Conservation (phyloP, 202 grass and related monocot species). For the Cymbopogon flexuosus region DNA sequence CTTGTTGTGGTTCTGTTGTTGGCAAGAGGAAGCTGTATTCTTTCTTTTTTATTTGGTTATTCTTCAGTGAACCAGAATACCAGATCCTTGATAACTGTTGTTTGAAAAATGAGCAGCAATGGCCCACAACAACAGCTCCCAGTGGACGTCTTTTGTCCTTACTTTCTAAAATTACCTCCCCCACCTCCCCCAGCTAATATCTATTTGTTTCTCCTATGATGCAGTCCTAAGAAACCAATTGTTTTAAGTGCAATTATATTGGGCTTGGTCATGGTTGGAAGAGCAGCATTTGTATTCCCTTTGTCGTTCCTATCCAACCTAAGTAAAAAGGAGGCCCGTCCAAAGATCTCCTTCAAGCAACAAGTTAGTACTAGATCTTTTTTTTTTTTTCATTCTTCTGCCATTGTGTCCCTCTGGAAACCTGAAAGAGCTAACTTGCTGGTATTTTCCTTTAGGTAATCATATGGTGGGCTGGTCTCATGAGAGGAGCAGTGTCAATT, state of each 20-base stretch:
- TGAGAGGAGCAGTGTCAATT: constrained; percentile 98
- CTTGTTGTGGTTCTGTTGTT: constrained; percentile 6
- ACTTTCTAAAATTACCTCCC: neutral
- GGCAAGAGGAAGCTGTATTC: neutral
- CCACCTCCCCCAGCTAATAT: neutral
- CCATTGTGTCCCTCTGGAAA: constrained; percentile 6
- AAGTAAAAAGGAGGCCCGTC: constrained; percentile 52
- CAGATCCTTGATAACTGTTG: neutral
- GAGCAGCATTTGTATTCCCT: constrained; percentile 87
- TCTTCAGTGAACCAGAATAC: neutral
- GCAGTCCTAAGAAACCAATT: constrained; percentile 83
- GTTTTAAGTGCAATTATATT: constrained; percentile 70
- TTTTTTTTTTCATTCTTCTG: constrained; percentile 1
- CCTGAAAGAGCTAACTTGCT: constrained; percentile 21
- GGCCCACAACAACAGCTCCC: neutral
- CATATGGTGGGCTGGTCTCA: constrained; percentile 96
- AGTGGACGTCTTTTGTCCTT: constrained; percentile 11
- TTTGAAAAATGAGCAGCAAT: neutral
- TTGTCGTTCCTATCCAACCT: constrained; percentile 74
- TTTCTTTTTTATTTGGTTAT: neutral
- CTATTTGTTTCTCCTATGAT: constrained; percentile 18
- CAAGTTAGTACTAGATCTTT: constrained; percentile 46
- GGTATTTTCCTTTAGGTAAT: constrained; percentile 48
- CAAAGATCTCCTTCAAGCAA: constrained; percentile 83
- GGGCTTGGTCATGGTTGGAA: constrained; percentile 80